Percentiles rank a stretch among this genome's conserved stretches.
Evolutionary conservation across 1,284 basidiomycete genomes (phyloP).

Genomic region (Ceratobasidium sp.): DNA sequence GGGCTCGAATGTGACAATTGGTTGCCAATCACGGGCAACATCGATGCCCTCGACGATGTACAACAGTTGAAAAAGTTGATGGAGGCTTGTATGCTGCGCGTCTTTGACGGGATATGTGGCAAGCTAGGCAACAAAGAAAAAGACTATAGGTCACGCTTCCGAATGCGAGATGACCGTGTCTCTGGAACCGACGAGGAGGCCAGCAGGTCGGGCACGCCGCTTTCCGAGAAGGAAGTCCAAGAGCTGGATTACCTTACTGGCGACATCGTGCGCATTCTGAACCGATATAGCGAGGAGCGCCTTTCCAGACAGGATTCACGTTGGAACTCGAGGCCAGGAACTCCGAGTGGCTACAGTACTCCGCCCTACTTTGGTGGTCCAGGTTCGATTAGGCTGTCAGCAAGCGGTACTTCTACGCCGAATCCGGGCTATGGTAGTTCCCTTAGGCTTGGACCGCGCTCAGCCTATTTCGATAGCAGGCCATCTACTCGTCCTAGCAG

Average conservation of each 20-base stretch:
- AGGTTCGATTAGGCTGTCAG: conserved; percentile 21
- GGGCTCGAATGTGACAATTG: conserved; percentile 91
- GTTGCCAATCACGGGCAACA: conserved; percentile 85
- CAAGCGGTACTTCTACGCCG: conserved; percentile 28
- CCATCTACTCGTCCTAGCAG: conserved; percentile 32
- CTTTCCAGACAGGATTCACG: conserved; percentile 69
- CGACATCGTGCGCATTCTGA: conserved; percentile 76
- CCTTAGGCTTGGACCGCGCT: conserved; percentile 12
- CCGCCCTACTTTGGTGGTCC: conserved; percentile 18
- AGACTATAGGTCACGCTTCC: conserved; percentile 48
- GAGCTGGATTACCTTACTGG: conserved; percentile 80
- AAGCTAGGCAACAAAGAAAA: conserved; percentile 51
- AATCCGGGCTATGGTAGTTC: conserved; percentile 13
- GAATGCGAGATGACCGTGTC: conserved; percentile 9
- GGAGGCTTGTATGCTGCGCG: conserved; percentile 87
- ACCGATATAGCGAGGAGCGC: conserved; percentile 71
- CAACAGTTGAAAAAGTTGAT: conserved; percentile 85
- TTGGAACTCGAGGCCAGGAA: conserved; percentile 69
- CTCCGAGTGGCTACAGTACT: conserved; percentile 58
- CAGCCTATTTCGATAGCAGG: conserved; percentile 26
- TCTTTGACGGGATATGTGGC: conserved; percentile 85
- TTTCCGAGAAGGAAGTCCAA: conserved; percentile 72
- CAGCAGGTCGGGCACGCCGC: conserved; percentile 57
- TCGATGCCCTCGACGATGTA: conserved; percentile 83
- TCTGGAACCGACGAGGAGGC: conserved; percentile 54